Evolutionary conservation across 2,329 filamentous ascomycete species (phyloP).

Genomic region (Xylaria sp.): DNA sequence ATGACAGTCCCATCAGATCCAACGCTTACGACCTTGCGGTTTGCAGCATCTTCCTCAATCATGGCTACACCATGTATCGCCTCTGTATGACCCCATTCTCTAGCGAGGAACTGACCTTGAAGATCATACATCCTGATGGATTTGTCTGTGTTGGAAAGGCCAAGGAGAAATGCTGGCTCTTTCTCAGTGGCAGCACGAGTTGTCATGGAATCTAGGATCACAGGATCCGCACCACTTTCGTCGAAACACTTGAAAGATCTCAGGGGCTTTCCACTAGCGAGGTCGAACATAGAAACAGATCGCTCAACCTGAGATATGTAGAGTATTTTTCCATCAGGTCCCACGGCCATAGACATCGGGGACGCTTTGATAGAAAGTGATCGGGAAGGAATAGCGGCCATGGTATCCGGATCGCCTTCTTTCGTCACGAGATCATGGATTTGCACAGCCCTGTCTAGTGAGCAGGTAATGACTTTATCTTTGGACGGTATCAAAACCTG

Average conservation of each 20-base stretch:
- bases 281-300: constrained; percentile 64
- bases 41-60: constrained; percentile 62
- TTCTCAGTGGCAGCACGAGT: constrained; percentile 62
- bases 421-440: constrained; percentile 78
- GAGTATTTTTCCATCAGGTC: constrained; percentile 63
- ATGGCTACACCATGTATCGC: constrained; percentile 86
- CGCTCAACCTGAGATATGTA: constrained; percentile 67
- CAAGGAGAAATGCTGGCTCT: constrained; percentile 72
- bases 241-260: constrained; percentile 84
- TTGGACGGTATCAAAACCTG: constrained; percentile 75
- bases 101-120: constrained; percentile 77
- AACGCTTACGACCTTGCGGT: constrained; percentile 71
- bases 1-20: constrained; percentile 83
- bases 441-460: constrained; percentile 85
- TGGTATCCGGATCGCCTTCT: constrained; percentile 65
- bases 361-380: constrained; percentile 85
- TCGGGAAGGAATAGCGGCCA: constrained; percentile 78
- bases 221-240: constrained; percentile 78
- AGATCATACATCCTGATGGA: constrained; percentile 89
- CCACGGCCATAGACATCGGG: constrained; percentile 81
- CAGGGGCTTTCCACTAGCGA: constrained; percentile 71
- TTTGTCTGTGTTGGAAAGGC: constrained; percentile 94
- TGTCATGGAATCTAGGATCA: constrained; percentile 79
- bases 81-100: constrained; percentile 95
- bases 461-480: constrained; percentile 81